Evolutionary conservation across 768 basidiomycete genomes (phyloP).

Genomic region (Mrakia hoshinonis): DNA sequence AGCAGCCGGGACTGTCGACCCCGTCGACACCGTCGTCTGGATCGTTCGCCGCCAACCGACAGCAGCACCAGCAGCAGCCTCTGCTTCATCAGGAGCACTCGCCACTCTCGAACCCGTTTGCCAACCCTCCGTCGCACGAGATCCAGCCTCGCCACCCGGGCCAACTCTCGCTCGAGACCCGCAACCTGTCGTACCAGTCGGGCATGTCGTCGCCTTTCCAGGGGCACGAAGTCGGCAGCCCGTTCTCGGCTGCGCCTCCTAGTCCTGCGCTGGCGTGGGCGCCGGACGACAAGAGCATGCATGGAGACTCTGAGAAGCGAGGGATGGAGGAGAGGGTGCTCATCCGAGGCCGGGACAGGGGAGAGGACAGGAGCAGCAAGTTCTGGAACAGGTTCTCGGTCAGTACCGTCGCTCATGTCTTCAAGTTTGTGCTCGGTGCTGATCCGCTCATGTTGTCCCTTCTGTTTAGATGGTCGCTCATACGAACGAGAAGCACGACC

Average conservation of each 20-base stretch:
- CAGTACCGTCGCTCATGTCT: not conserved
- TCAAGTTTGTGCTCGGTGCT: not conserved
- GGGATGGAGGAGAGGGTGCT: conserved; percentile 11
- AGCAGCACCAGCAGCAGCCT: not conserved
- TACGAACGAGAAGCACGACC: not conserved
- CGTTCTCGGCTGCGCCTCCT: not conserved
- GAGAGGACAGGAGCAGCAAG: not conserved
- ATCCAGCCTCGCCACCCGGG: conserved; percentile 1
- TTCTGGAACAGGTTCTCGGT: conserved; percentile 18
- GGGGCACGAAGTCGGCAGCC: not conserved
- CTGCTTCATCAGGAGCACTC: not conserved
- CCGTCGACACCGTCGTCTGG: not conserved
- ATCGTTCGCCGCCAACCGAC: not conserved
- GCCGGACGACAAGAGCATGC: not conserved
- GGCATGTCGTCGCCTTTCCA: not conserved
- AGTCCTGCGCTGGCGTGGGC: conserved; percentile 14
- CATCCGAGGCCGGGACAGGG: conserved; percentile 17
- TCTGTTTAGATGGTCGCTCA: conserved; percentile 13
- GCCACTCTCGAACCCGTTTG: not conserved
- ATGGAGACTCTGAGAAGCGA: not conserved
- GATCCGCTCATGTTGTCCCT: not conserved
- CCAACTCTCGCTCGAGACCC: not conserved
- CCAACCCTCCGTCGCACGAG: conserved; percentile 2
- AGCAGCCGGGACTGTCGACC: not conserved
- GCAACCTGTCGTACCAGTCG: not conserved